Evolutionary conservation across 2,329 filamentous ascomycete species (phyloP).

Genomic region (Fusarium sp.): DNA sequence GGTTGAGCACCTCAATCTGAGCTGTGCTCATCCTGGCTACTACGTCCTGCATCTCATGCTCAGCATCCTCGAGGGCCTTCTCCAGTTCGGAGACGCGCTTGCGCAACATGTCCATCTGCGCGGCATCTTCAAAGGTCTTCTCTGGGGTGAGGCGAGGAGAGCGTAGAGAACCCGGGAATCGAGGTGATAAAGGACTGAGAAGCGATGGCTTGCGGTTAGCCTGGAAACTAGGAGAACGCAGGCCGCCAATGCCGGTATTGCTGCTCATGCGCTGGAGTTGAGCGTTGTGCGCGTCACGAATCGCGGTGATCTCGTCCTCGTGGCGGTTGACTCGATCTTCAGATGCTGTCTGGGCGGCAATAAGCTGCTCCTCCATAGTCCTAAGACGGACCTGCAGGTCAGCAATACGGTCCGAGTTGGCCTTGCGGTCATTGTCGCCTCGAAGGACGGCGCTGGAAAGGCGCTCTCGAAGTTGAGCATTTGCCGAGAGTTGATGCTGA

Average conservation of each 20-base stretch:
- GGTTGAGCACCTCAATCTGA: conserved; percentile 86
- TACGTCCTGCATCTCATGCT: conserved; percentile 86
- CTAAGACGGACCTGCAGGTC: conserved; percentile 86
- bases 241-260: conserved; percentile 52
- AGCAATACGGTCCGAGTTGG: conserved; percentile 86
- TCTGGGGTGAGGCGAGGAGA: conserved; percentile 67
- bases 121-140: conserved; percentile 79
- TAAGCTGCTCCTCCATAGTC: conserved; percentile 85
- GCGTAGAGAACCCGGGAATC: conserved; percentile 57
- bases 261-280: conserved; percentile 83
- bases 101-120: conserved; percentile 82
- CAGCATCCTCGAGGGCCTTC: conserved; percentile 71
- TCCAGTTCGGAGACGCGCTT: conserved; percentile 88
- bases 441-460: conserved; percentile 85
- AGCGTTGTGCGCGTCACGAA: conserved; percentile 83
- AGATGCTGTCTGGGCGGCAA: conserved; percentile 85
- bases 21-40: conserved; percentile 84
- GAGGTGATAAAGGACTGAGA: conserved; percentile 56
- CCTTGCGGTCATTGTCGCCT: conserved; percentile 86
- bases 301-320: conserved; percentile 84
- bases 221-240: conserved; percentile 53
- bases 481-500: conserved; percentile 83
- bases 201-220: conserved; percentile 54
- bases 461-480: conserved; percentile 81
- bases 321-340: conserved; percentile 88